Conservation (phyloP, 176 grass and related monocot genomes). For the Triticum dicoccoides region DNA sequence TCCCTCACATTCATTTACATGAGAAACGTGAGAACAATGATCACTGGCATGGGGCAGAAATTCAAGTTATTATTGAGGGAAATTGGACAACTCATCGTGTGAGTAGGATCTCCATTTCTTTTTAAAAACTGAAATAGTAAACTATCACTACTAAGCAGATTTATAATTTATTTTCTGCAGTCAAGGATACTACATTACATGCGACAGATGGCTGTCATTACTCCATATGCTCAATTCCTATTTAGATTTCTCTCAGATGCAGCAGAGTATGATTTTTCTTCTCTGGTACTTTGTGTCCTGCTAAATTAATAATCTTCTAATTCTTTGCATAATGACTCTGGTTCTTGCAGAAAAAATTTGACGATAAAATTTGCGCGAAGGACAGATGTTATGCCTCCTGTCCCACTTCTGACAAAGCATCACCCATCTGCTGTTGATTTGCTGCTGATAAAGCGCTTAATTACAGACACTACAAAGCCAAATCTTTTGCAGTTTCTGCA, state of each 20-base stretch:
- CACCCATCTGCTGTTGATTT: slow-evolving; percentile 97
- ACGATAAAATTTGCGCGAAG: slow-evolving; percentile 82
- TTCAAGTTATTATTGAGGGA: slow-evolving; percentile 98
- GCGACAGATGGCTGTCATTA: slow-evolving; percentile 98
- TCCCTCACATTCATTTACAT: slow-evolving; percentile 97
- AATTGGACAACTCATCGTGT: slow-evolving; percentile 97
- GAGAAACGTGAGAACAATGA: slow-evolving; percentile 83
- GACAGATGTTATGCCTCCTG: slow-evolving; percentile 91
- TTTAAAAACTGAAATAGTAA: slow-evolving; percentile 5
- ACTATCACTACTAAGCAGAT: slow-evolving; percentile 7
- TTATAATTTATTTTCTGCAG: slow-evolving; percentile 48
- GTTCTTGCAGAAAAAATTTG: slow-evolving; percentile 77
- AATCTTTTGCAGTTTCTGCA: slow-evolving; percentile 96
- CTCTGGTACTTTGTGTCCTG: slow-evolving; percentile 23
- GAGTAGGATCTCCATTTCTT: slow-evolving; percentile 27
- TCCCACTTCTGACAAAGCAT: slow-evolving; percentile 89
- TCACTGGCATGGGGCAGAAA: slow-evolving; percentile 89
- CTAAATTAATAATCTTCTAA: slow-evolving; percentile 10
- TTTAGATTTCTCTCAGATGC: slow-evolving; percentile 84
- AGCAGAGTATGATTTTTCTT: slow-evolving; percentile 59
- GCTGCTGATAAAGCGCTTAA: slow-evolving; percentile 88
- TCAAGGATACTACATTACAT: slow-evolving; percentile 97
- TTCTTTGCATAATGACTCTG: slow-evolving; percentile 13
- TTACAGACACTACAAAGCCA: slow-evolving; percentile 86
- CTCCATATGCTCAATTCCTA: slow-evolving; percentile 93